Base-by-base conservation (phyloP, 1,284 basidiomycete species). In the Ganoderma leucocontextum region DNA sequence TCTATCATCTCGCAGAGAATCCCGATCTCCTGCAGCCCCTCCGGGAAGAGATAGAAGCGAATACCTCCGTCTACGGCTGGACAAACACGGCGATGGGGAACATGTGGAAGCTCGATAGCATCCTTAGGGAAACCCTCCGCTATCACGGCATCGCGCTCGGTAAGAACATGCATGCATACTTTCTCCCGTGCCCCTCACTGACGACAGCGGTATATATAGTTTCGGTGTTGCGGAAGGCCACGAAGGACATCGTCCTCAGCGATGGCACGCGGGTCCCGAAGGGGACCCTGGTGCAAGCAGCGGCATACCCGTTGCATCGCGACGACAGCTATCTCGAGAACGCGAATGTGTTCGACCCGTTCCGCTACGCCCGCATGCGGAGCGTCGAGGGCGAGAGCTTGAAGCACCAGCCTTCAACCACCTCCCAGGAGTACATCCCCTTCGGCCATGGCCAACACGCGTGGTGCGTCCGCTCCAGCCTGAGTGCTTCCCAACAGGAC, bases 91-190 rank as follows among this genome's bases (percentile, higher is more conserved):
- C 82, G 0, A 75, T 88, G 62, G 75, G 71, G 13, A 84, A 83
- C 63, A 81, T 88, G 81, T 75, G 77, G 64, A 84, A 84, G 66
- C 70, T 87, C 33, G 86, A 88, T 69, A 87, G 85, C 70, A 86
- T 88, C 73, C 71, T 89, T 60, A 81, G 83, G 60, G 86, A 88
- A 72, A 80, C 82, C 1, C 80, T 81, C 65, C 78, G 86, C 12
- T 66, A 80, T 52, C 80, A 80, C 44, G 80, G 79, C 0, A 72
- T 79, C 33, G 69, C 53, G 47, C 41, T 55, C 19, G 66, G 76
- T 78, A 64, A 38, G 73, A 6, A 13, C 15, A 47, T 6, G 15
- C 19, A 1, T 19, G 4, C 33, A 15, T 41, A 12, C 13, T 4
- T 47, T 1, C 44, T 8, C 9, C 19, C 8, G 8, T n/a, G 13